Evolutionary conservation across 768 basidiomycete species (phyloP), one percentile per base, ranked within the genome.

Genomic region (Coprinopsis marcescibilis): DNA sequence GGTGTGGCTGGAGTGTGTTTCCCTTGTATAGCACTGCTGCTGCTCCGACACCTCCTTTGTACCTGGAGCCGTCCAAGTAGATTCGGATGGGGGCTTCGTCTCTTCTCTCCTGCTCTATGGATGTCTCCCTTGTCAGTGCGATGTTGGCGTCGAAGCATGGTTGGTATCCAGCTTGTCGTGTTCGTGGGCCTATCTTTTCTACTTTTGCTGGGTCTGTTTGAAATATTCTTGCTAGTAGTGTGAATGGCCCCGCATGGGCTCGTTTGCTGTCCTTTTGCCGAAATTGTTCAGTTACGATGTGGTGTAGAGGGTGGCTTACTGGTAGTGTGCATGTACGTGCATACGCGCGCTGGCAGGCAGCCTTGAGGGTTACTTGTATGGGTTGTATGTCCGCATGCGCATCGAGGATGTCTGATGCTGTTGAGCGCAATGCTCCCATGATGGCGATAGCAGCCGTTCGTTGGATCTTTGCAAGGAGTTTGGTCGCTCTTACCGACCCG

Each of bases 371-470:
- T 0, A 56, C 30, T 17, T 56, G 17, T 2, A 50, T 37, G 3
- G 56, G 60, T 4, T 43, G 23, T 2, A 55, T 24, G 17, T 44
- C 43, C 2, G 57, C 57, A 37, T 59, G 54, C 0, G 51, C 26
- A 14, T 62, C 57, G 0, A 58, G 45, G 0, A 45, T 15, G 52
- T 61, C 54, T 0, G 42, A 54, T 1, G 60, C 47, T 17, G 57
- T 53, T 2, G 56, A 50, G n/a, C 43, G 25, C 25, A 63, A 21
- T 17, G 49, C 57, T 27, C 62, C 62, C 17, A 52, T 57, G 13
- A 59, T 58, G 5, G 53, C 53, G 2, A 60, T n/a, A 0, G 49
- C 41, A 20, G 58, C 59, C n/a, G n/a, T n/a, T n/a, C 55, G 17
- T 30, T 61, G 59, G 1, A 56, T 27, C 17, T 24, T 43, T 15